Base-by-base conservation (phyloP, 106 monocot genomes). In the Xerophyta viscosa region DNA sequence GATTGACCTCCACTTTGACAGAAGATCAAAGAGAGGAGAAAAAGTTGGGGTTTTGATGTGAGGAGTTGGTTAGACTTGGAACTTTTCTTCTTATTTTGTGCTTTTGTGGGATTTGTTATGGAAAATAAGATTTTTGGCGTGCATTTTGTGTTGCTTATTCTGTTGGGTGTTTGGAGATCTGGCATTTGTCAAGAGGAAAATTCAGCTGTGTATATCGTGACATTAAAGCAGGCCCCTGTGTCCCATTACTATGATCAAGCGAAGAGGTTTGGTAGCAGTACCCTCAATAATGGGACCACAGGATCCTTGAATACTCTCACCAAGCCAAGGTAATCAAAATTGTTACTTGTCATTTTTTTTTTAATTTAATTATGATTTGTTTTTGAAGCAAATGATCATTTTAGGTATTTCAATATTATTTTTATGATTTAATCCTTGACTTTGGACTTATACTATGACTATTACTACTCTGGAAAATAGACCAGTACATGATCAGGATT, bases 191-290 rank as follows among this genome's bases (percentile, higher is more conserved):
- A 84, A 42, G 78, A 81, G 48, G n/a, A n/a, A n/a, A 67, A 74
- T 66, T 65, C 77, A 2, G 71, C 74, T 46, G 65, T 96, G 24
- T 96, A 85, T 54, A 96, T 96, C 58, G 78, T 96, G 18, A 96
- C 94, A 23, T 61, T 96, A 78, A 88, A 79, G 63, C 73, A 85
- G 52, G 74, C 84, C 24, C 88, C 94, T 57, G 68, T 61, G 15
- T 62, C 68, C 48, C 94, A 96, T 58, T 54, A 70, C 43, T 41
- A 48, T 48, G 61, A 26, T 46, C 61, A 57, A 27, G 26, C 76
- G 56, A 80, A 57, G 74, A 68, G 67, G 46, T 71, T 69, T 53
- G 68, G 70, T 5, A 69, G 63, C 56, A 74, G 77, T 24, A 17
- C 15, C 21, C 3, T 62, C 31, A 61, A 31, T 36, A 15, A 63